These are phyloP conservation scores for Penicillium sclerotiorum DNA, from an alignment of 2,329 filamentous ascomycete genomes.

Conservation along the genomic window DNA sequence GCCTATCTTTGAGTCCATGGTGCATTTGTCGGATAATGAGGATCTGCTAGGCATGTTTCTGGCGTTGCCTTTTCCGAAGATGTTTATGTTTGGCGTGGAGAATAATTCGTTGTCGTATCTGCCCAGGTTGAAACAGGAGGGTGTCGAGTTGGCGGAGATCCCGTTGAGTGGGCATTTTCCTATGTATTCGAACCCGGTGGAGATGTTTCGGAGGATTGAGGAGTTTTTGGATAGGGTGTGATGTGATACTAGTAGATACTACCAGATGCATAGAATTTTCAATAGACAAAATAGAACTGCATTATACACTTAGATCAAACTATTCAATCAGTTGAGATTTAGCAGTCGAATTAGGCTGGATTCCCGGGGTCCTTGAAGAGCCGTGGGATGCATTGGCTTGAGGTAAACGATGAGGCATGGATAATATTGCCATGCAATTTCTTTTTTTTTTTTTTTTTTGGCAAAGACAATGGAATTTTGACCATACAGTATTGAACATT, in stretches of 20 bases:
- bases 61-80: slow-evolving; percentile 17
- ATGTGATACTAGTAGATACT: too few species aligned
- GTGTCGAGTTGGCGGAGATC: slow-evolving; percentile 28
- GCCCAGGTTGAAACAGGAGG: slow-evolving; percentile 12
- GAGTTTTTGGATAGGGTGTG: slow-evolving; percentile 16
- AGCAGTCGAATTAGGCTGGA: too few species aligned
- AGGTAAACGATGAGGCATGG: too few species aligned
- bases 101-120: slow-evolving; percentile 26
- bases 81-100: slow-evolving; percentile 31
- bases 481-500: too few species aligned
- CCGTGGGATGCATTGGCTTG: too few species aligned
- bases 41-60: slow-evolving; percentile 24
- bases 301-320: too few species aligned
- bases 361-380: too few species aligned
- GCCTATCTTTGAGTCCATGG: slow-evolving; percentile 30
- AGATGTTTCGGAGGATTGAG: slow-evolving; percentile 27
- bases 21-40: slow-evolving; percentile 25
- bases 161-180: slow-evolving; percentile 27
- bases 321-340: too few species aligned
- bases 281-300: neutral
- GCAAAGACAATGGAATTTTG: too few species aligned
- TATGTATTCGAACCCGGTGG: slow-evolving; percentile 33
- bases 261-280: too few species aligned
- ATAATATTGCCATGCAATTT: too few species aligned
- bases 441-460: too few species aligned